Base-by-base conservation (phyloP, 2,329 filamentous ascomycete species). In the Cladosporium sp. region DNA sequence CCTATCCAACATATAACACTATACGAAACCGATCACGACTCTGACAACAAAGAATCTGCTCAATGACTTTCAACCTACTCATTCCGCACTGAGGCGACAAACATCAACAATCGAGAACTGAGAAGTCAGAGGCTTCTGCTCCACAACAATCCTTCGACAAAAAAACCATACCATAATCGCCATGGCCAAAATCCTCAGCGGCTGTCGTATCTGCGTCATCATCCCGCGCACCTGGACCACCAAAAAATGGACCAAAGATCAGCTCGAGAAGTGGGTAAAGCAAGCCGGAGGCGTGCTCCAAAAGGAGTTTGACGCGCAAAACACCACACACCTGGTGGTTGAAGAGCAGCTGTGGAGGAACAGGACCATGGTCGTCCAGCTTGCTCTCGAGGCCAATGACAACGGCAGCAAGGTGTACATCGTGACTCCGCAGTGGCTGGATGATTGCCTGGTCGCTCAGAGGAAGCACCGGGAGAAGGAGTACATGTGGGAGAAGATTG, bases 301-400 rank as follows among this genome's bases (percentile, higher is more conserved):
- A 29, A 74, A 81, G 0, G 72, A 80, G 0, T 56, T 63, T 26
- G 50, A 63, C 18, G 31, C 35, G 49, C 37, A 55, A 4, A 46
- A 0, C 50, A 86, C 89, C 11, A 96, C 92, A 0, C 92, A 96
- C 77, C 79, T 97, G 0, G 82, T 97, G 26, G 86, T 87, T 63
- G 87, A 86, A 0, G 80, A 84, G 59, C 82, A 87, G 37, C 85
- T 88, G 18, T 93, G 87, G 76, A 50, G 16, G n/a, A 83, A 84
- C 67, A 77, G 81, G 4, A 46, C 26, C 18, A 40, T 23, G 7
- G 26, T 7, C 26, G 50, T 63, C 2, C 33, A 63, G 49, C n/a
- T 12, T 21, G 55, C 53, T 14, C 55, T 65, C 28, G 37, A 46
- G 33, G 56, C 53, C 53, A 67, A 64, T 5, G 60, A 62, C 2